These are phyloP conservation scores for Candida patagonica DNA, from an alignment of 805 yeast genomes.

Conservation along the genomic window DNA sequence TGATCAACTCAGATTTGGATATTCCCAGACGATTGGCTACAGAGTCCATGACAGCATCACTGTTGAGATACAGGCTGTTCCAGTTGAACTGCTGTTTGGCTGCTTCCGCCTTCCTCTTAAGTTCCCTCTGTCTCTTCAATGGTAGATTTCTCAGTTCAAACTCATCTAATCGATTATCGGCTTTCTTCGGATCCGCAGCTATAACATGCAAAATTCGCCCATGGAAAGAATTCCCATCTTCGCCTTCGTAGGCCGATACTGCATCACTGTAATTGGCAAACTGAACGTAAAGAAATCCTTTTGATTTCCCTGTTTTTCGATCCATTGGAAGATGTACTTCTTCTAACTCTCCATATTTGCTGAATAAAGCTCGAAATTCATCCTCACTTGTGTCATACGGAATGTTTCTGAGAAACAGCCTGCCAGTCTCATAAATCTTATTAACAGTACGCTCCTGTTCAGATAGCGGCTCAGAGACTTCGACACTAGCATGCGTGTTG, in stretches of 20 bases:
- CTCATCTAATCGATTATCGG: conserved; percentile 73
- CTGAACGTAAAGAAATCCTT: conserved; percentile 84
- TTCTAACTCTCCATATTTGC: conserved; percentile 58
- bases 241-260: conserved; percentile 54
- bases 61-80: conserved; percentile 88
- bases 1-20: conserved; percentile 71
- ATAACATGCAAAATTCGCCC: conserved; percentile 86
- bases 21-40: conserved; percentile 82
- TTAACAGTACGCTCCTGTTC: conserved; percentile 40
- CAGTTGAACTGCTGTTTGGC: conserved; percentile 82
- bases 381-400: conserved; percentile 69
- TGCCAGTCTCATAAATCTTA: conserved; percentile 55
- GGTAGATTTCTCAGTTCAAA: conserved; percentile 87
- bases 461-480: conserved; percentile 18
- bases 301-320: conserved; percentile 79
- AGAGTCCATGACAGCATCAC: conserved; percentile 84
- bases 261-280: conserved; percentile 67
- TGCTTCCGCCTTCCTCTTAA: conserved; percentile 78
- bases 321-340: conserved; percentile 93
- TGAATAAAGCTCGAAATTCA: conserved; percentile 61
- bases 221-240: conserved; percentile 87
- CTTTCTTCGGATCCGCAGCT: conserved; percentile 72
- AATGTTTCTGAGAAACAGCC: conserved; percentile 83
- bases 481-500: too few relatives aligned
- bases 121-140: conserved; percentile 78